These are phyloP conservation scores for Thermomucor indicae-seudaticae DNA, from an alignment of 371 early-diverging fungal genomes.

Conservation along the genomic window DNA sequence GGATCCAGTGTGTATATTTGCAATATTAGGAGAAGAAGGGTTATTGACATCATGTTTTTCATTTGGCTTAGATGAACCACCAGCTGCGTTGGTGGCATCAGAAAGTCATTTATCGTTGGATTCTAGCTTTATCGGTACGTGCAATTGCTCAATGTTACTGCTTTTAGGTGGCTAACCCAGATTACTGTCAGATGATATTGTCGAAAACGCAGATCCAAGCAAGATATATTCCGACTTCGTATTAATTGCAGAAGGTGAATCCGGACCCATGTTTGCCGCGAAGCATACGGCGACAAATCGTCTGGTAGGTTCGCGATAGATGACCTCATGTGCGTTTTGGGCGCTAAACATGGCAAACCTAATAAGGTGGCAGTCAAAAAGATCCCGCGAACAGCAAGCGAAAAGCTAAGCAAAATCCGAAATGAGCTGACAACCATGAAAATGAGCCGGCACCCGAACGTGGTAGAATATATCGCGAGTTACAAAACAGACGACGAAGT, in stretches of 20 bases:
- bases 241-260: slow-evolving; percentile 77
- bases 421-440: slow-evolving; percentile 72
- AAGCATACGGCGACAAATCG: slow-evolving; percentile 48
- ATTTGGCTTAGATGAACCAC: slow-evolving; percentile 4
- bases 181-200: slow-evolving; percentile 28
- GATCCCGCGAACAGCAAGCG: slow-evolving; percentile 55
- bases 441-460: slow-evolving; percentile 63
- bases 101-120: slow-evolving; percentile 23
- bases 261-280: slow-evolving; percentile 67
- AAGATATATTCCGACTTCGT: slow-evolving; percentile 47
- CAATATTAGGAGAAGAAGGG: not conserved
- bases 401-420: slow-evolving; percentile 64
- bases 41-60: not conserved
- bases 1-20: too few relatives aligned
- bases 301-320: slow-evolving; percentile 13
- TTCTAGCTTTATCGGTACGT: slow-evolving; percentile 33
- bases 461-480: slow-evolving; percentile 70
- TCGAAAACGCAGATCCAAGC: slow-evolving; percentile 45
- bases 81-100: slow-evolving; percentile 7
- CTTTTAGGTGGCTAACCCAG: not conserved
- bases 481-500: slow-evolving; percentile 57
- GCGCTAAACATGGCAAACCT: too few relatives aligned
- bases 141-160: too few relatives aligned
- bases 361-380: slow-evolving; percentile 77
- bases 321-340: too few relatives aligned